Conservation (phyloP, 2,329 filamentous ascomycete species). For the Sporothrix pallida region DNA sequence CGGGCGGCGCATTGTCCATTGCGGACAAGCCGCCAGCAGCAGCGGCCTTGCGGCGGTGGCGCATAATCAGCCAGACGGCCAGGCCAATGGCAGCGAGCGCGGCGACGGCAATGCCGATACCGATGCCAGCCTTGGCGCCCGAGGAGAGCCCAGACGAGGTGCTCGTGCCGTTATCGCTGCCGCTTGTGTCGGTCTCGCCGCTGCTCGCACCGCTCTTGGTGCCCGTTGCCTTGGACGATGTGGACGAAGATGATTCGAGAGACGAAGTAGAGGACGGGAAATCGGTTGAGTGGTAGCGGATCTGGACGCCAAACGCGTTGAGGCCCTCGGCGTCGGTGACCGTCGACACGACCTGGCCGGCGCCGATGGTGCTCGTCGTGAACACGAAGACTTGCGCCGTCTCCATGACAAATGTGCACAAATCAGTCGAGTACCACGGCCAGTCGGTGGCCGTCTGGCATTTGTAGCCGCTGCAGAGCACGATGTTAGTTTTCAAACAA, state of each 20-base stretch:
- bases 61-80: slow-evolving; percentile 35
- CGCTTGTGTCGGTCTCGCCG: not conserved
- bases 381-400: slow-evolving; percentile 2
- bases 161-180: not conserved
- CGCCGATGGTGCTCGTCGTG: slow-evolving; percentile 26
- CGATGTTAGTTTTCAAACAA: not conserved
- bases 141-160: slow-evolving; percentile 41
- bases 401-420: slow-evolving; percentile 29
- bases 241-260: not conserved
- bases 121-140: slow-evolving; percentile 47
- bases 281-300: slow-evolving; percentile 33
- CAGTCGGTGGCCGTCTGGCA: slow-evolving; percentile 26
- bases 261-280: slow-evolving; percentile 1
- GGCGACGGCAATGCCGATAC: slow-evolving; percentile 46
- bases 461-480: slow-evolving; percentile 1
- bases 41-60: slow-evolving; percentile 7
- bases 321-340: slow-evolving; percentile 9
- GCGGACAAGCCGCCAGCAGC: not conserved
- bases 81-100: slow-evolving; percentile 44
- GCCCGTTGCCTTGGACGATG: not conserved
- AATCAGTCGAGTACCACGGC: slow-evolving; percentile 30
- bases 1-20: not conserved
- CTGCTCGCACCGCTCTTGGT: not conserved
- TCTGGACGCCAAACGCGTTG: slow-evolving; percentile 34
- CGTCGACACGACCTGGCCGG: not conserved